Base-by-base conservation (phyloP, 495 filamentous ascomycete genomes). In the Daldinia caldariorum region DNA sequence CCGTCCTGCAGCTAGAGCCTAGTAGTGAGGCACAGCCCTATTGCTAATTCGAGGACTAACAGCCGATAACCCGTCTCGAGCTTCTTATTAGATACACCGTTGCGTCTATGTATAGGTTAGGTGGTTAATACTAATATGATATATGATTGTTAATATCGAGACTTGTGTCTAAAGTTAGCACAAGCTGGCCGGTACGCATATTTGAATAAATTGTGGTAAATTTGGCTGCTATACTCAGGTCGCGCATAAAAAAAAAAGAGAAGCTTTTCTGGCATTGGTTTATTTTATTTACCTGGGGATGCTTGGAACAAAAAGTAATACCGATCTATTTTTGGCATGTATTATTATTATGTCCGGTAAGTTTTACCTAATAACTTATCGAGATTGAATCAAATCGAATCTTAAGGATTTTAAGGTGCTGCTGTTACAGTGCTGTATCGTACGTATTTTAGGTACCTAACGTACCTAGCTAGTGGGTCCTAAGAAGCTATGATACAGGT, bases 1-100 rank as follows among this genome's bases (percentile, higher is more conserved):
- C 35, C 26, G 49, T 45, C 56, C 47, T 56, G 56, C 61, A 70
- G 61, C 67, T 62, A 62, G 45, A 18, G 26, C 26, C 26, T 26
- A 26, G 26, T 26, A 26, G 26, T 3, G 16, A 39, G 51, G 39
- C 62, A 66, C 62, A 70, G 67, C 67, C 67, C 59, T 63, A 58
- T 35, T 31, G 32, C 43, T 38, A 53, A 26, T 41, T 38, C 14
- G 37, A 51, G 53, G 43, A 58, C 49, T 31, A 55, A 32, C n/a
- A 16, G 32, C 47, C 37, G 56, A 66, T 60, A 22, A 34, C 18
- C 18, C 1, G 9, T 4, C 9, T 47, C 3, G 43, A 47, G 18
- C 18, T 20, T 45, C n/a, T 43, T 45, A 10, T 8, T 45, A 43
- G 41, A 20, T 45, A 18, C 41, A 8, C 9, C 16, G 7, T 45